Base-by-base conservation (phyloP, 163 green algal species). In the Volvox carteri region DNA sequence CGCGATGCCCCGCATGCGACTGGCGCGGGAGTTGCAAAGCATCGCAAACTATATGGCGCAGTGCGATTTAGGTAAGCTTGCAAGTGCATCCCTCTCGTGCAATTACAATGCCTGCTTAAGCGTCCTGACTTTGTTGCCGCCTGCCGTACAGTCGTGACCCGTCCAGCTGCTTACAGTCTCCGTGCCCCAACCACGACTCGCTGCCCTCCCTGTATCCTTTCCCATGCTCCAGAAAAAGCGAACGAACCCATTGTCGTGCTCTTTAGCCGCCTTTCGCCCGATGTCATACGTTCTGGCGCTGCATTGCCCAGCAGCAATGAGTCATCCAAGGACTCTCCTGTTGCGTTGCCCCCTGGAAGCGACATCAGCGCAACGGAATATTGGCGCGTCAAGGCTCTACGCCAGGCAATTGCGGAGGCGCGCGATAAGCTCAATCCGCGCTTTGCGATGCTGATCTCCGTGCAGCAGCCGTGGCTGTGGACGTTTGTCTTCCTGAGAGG, bases 221-320 rank as follows among this genome's bases (percentile, higher is more conserved):
- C 35, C 12, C 18, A 37, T 18, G 23, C 28, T 30, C 8, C 77
- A 76, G 80, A 87, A 46, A 87, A 88, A 39, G 42, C 65, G n/a
- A 72, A 88, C 28, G 81, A 88, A 39, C 81, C 81, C 9, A 37
- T 88, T 3, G 81, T 88, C 11, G 67, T 88, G 1, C 48, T 88
- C 14, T 88, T 88, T 5, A 86, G 60, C 7, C 79, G 79, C 19
- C 42, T 86, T 30, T n/a, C 60, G 8, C 42, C 60, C 8, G 79
- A 86, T 18, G 37, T 78, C 3, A 50, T 86, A 4, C 79, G 78
- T 23, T 56, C 78, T 11, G 42, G 54, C 30, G 76, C 50, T 21
- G 76, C 52, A 6, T 2, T 54, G 18, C 37, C 76, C 7, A 48
- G 1, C 76, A 21, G 21, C 54, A 56, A 19, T 33, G 35, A 6